Percentiles rank a stretch among this genome's conserved stretches.
These are phyloP conservation scores for Xylariaceae sp. DNA, from an alignment of 2,329 filamentous ascomycete species.

Conservation along the genomic window DNA sequence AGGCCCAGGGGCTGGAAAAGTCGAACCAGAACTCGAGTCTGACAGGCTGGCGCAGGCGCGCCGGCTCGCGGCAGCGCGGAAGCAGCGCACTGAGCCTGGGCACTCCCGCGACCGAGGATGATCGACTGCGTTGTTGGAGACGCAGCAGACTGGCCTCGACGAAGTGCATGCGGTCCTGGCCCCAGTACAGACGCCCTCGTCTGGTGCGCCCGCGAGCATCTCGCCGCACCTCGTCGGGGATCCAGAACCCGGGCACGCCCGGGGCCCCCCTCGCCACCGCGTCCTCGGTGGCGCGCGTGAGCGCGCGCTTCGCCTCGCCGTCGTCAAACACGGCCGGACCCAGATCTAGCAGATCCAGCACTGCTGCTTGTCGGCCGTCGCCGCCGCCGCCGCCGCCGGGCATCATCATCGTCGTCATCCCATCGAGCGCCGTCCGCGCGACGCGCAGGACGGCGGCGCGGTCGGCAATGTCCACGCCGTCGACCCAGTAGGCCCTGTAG, in stretches of 20 bases:
- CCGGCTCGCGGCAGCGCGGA: slow-evolving; percentile 3
- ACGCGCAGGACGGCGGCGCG: slow-evolving; percentile 1
- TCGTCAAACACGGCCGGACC: slow-evolving; percentile 1
- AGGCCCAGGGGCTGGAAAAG: slow-evolving; percentile 7
- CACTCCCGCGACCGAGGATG: background rate
- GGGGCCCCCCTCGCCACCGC: slow-evolving; percentile 4
- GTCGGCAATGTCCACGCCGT: slow-evolving; percentile 1
- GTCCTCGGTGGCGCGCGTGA: slow-evolving; percentile 2
- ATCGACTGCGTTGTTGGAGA: background rate
- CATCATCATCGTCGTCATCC: background rate
- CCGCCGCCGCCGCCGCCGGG: background rate
- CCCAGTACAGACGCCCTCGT: slow-evolving; percentile 5
- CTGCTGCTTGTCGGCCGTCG: background rate
- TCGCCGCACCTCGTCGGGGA: slow-evolving; percentile 1
- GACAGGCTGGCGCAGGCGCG: background rate
- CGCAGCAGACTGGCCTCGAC: slow-evolving; percentile 4
- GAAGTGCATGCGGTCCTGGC: slow-evolving; percentile 6
- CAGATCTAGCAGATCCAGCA: too few relatives aligned
- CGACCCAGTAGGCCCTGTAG: slow-evolving; percentile 5
- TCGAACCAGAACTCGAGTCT: slow-evolving; percentile 10
- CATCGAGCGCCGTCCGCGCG: background rate
- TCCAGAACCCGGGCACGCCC: slow-evolving; percentile 6
- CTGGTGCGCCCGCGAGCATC: background rate
- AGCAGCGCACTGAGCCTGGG: slow-evolving; percentile 2
- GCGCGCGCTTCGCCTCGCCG: background rate